Evolutionary conservation across 129 eudicot genomes (phyloP).

Genomic region (Apium graveolens): DNA sequence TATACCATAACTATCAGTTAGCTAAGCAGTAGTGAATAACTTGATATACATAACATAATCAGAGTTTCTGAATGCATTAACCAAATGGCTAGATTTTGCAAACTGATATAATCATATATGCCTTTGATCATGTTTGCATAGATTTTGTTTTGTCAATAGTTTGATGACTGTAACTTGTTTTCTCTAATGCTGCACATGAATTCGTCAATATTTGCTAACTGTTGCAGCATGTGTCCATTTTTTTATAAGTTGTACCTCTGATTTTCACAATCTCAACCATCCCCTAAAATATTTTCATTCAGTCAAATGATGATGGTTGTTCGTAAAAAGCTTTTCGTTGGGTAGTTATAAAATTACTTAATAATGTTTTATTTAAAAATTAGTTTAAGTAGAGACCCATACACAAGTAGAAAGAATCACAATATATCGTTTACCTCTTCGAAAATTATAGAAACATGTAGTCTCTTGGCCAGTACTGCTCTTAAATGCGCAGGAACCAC

Average conservation of each 20-base stretch:
- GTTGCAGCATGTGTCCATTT: background rate
- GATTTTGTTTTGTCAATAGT: background rate
- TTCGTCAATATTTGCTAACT: background rate
- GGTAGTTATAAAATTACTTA: background rate
- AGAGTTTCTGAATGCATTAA: background rate
- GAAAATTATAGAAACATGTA: conserved; percentile 3
- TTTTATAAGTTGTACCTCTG: background rate
- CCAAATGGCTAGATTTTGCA: background rate
- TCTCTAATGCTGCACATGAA: background rate
- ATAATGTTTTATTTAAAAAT: background rate
- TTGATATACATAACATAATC: background rate
- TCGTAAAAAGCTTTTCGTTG: background rate
- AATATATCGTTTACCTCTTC: background rate
- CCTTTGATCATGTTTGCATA: background rate
- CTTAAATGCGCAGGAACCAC: conserved; percentile 8
- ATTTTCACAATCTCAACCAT: conserved; percentile 5
- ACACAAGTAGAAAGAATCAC: background rate
- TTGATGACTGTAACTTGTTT: background rate
- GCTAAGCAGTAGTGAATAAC: background rate
- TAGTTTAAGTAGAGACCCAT: background rate
- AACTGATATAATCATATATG: background rate
- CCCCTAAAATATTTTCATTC: background rate
- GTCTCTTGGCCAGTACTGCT: conserved; percentile 6
- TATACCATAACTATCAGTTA: background rate
- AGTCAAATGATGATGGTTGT: background rate